Base-by-base conservation (phyloP, 495 filamentous ascomycete species). In the Aspergillus baeticus region DNA sequence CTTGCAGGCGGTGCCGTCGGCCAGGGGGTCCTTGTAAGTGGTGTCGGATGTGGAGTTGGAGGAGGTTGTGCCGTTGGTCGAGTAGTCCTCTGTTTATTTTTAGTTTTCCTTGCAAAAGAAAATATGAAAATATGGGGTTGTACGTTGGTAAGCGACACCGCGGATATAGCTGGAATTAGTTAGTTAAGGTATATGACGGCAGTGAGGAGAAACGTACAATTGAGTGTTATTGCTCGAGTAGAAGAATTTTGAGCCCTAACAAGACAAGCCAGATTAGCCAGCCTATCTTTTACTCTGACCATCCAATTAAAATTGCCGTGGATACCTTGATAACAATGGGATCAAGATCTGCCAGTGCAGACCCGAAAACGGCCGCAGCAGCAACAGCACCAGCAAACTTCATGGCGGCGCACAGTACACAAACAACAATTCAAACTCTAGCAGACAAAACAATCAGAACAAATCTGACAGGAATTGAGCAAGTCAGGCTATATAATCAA, bases 61-160 rank as follows among this genome's bases (percentile, higher is more conserved):
- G 45, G 60, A 59, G 18, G 66, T 72, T 20, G 68, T 62, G 23
- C 77, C 77, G 60, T 78, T 78, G 41, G 53, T 49, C 53, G 71
- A 65, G 52, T 74, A 72, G 54, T 79, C 77, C 77, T 83, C 80
- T 71, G 55, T 26, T 10, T 18, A 10, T 33, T 23, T 41, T 23
- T 15, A 41, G n/a, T n/a, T n/a, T n/a, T n/a, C n/a, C n/a, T n/a
- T n/a, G n/a, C n/a, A n/a, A n/a, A n/a, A n/a, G n/a, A n/a, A n/a
- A n/a, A n/a, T n/a, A n/a, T n/a, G n/a, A n/a, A n/a, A n/a, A n/a
- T n/a, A n/a, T n/a, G 51, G 51, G 22, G 39, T 70, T 75, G 64
- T 71, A 80, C 80, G 79, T 68, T 87, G 94, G 71, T 98, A 98
- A 37, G 94, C 94, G 54, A 98, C 80, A 61, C 94, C 94, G 54